Base-by-base conservation (phyloP, 257 asterid species). In the Solanum clarkiae region DNA sequence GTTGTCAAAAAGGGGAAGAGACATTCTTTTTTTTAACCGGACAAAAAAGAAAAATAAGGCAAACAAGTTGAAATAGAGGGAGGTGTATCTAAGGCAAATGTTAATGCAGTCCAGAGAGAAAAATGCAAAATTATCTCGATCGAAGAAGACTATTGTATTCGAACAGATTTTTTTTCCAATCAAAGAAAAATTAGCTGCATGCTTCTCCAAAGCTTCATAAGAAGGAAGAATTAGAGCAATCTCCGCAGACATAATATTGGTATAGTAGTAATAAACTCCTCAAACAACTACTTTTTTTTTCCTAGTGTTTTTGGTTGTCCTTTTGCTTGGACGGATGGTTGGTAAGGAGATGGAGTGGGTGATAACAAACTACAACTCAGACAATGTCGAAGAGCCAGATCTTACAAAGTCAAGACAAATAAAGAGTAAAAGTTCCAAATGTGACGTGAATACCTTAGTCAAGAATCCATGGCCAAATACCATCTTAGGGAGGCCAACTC, bases 401-500 rank as follows among this genome's bases (percentile, higher is more conserved):
- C 59, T 71, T 74, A 59, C 59, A 47, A 24, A 42, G 44, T 53
- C 22, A 47, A 74, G 14, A 51, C 44, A 69, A 26, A 51, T 24
- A 51, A 26, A 53, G 65, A 79, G 65, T 77, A 77, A 53, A 51
- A 53, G 9, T 53, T 49, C 12, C 44, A 75, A 1, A 10, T n/a
- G 57, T 49, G 29, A 68, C 7, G 29, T 20, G 14, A 45, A 69
- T 91, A 95, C 99, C 99, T 96, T 96, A 16, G 99, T 96, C 94
- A 96, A 89, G 91, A 96, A 96, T 71, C 99, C 99, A 89, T 96
- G 99, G 88, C 99, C 98, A 90, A 96, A 94, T 20, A 96, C 98
- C 94, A 90, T 92, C 89, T 92, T 96, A 13, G 99, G 99, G 60
- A 92, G 94, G 81, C 90, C 89, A 32, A 94, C 80, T 87, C 98